Evolutionary conservation across 2,329 filamentous ascomycete species (phyloP).

Genomic region (Coniochaeta sp.): DNA sequence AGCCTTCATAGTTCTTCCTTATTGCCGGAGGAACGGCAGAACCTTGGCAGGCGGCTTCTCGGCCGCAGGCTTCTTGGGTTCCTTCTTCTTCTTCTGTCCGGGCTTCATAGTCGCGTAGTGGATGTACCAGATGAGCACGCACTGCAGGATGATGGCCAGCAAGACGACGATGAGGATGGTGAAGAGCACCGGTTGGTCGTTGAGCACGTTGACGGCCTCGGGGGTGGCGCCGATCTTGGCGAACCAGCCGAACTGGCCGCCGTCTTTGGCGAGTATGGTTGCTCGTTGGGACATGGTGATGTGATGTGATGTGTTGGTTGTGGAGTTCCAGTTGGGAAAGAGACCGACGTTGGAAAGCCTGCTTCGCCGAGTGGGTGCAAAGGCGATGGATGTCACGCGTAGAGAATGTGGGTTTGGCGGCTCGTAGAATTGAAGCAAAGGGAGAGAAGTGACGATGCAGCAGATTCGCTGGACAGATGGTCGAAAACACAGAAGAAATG

Average conservation of each 20-base stretch:
- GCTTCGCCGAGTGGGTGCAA: neutral
- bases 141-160: constrained; percentile 38
- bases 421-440: neutral
- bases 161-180: constrained; percentile 49
- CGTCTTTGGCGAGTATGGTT: neutral
- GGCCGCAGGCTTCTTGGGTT: constrained; percentile 28
- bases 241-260: constrained; percentile 51
- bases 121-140: constrained; percentile 48
- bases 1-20: neutral
- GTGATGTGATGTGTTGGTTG: constrained; percentile 18
- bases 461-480: neutral
- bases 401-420: too few relatives aligned
- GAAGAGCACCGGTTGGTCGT: constrained; percentile 55
- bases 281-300: neutral
- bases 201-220: constrained; percentile 51
- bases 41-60: constrained; percentile 15
- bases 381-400: too few relatives aligned
- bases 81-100: constrained; percentile 50
- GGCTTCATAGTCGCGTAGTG: constrained; percentile 55
- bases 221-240: constrained; percentile 48
- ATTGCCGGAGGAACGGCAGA: neutral
- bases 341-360: constrained; percentile 1
- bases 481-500: neutral
- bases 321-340: neutral
- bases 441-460: neutral